Conservation (phyloP, 352 stramenopile species). For the Phytophthora kernoviae region DNA sequence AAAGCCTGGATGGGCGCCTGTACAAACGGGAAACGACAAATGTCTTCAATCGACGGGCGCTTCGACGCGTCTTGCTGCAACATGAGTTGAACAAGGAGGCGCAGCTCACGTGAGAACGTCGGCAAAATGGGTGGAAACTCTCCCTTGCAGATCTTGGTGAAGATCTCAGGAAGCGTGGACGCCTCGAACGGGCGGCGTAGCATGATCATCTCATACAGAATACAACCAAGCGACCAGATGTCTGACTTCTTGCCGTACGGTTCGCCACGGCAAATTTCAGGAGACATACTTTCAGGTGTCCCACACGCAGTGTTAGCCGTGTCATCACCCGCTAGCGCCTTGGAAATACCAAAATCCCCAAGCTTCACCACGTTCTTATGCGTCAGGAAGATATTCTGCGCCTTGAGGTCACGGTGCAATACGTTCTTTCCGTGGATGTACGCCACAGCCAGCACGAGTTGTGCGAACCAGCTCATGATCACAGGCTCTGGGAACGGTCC, state of each 20-base stretch:
- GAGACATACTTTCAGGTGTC: slow-evolving; percentile 89
- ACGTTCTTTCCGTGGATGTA: slow-evolving; percentile 92
- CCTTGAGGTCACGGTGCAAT: slow-evolving; percentile 87
- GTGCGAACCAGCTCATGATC: slow-evolving; percentile 90
- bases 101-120: slow-evolving; percentile 82
- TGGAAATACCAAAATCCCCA: slow-evolving; percentile 90
- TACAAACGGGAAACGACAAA: slow-evolving; percentile 88
- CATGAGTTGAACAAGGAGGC: slow-evolving; percentile 88
- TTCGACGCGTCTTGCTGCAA: slow-evolving; percentile 87
- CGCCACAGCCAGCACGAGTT: slow-evolving; percentile 81
- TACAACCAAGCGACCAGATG: slow-evolving; percentile 90
- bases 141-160: slow-evolving; percentile 89
- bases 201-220: slow-evolving; percentile 92
- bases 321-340: slow-evolving; percentile 79
- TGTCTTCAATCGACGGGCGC: slow-evolving; percentile 89
- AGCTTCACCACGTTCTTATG: slow-evolving; percentile 89
- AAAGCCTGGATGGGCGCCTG: slow-evolving; percentile 86
- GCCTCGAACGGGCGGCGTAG: slow-evolving; percentile 85
- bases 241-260: slow-evolving; percentile 91
- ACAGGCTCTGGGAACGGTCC: slow-evolving; percentile 82
- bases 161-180: slow-evolving; percentile 81
- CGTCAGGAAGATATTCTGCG: slow-evolving; percentile 89
- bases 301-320: slow-evolving; percentile 84
- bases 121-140: slow-evolving; percentile 81
- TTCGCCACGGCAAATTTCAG: slow-evolving; percentile 87